Evolutionary conservation across 2,329 filamentous ascomycete genomes (phyloP).

Genomic region (Aspergillus pseudoterreus): DNA sequence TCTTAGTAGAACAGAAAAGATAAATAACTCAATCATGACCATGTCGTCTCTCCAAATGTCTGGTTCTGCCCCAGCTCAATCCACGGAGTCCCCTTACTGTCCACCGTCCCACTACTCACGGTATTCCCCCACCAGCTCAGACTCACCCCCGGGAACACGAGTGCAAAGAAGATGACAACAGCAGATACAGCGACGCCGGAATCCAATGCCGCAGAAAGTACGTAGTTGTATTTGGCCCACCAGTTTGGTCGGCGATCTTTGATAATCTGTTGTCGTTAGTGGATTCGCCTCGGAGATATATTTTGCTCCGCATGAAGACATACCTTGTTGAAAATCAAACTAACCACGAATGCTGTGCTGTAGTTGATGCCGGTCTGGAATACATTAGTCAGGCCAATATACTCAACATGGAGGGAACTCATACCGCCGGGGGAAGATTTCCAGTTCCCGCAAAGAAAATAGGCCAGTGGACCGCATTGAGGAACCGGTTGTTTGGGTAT

Average conservation of each 20-base stretch:
- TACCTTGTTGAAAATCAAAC: slow-evolving; percentile 66
- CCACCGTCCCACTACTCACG: slow-evolving; percentile 29
- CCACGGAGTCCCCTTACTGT: slow-evolving; percentile 28
- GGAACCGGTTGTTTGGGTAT: slow-evolving; percentile 26
- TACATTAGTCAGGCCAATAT: neutral
- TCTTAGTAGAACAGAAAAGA: too few relatives aligned
- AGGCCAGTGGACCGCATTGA: slow-evolving; percentile 23
- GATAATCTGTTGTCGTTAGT: slow-evolving; percentile 55
- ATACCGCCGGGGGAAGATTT: slow-evolving; percentile 22
- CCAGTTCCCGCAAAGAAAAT: slow-evolving; percentile 28
- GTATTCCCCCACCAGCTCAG: slow-evolving; percentile 34
- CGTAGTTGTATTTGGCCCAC: slow-evolving; percentile 45
- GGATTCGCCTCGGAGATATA: slow-evolving; percentile 26
- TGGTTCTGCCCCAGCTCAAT: slow-evolving; percentile 10
- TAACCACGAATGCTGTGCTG: slow-evolving; percentile 32
- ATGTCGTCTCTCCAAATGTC: slow-evolving; percentile 12
- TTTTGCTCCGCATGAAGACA: too few relatives aligned
- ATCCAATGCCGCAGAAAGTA: slow-evolving; percentile 40
- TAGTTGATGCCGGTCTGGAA: slow-evolving; percentile 33
- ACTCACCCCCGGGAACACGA: slow-evolving; percentile 26
- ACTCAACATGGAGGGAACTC: neutral
- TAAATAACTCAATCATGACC: slow-evolving; percentile 4
- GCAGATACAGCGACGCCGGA: slow-evolving; percentile 29
- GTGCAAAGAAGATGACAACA: slow-evolving; percentile 35
- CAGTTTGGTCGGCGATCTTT: slow-evolving; percentile 43